Conservation (phyloP, 495 filamentous ascomycete genomes). For the Penicillium waksmanii region DNA sequence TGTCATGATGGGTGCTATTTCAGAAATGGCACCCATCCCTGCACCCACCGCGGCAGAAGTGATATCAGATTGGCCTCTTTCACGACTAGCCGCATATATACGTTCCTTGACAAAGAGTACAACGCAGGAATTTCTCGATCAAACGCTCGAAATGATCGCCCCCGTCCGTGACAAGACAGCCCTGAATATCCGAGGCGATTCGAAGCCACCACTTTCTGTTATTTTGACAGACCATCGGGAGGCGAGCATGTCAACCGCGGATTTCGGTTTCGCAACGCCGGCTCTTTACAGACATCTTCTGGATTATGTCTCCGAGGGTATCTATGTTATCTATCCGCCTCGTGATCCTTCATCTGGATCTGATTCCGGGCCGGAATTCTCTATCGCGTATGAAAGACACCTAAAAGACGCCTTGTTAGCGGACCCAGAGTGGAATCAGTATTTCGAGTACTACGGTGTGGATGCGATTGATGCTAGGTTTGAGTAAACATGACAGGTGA, state of each 20-base stretch:
- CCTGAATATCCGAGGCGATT: slow-evolving; percentile 25
- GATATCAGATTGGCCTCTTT: slow-evolving; percentile 39
- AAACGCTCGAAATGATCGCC: slow-evolving; percentile 34
- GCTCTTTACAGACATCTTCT: slow-evolving; percentile 26
- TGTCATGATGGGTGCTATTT: slow-evolving; percentile 34
- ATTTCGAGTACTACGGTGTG: slow-evolving; percentile 43
- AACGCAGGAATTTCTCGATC: slow-evolving; percentile 31
- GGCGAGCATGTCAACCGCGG: slow-evolving; percentile 21
- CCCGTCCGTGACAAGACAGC: slow-evolving; percentile 41
- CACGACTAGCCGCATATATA: slow-evolving; percentile 40
- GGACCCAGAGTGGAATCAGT: slow-evolving; percentile 43
- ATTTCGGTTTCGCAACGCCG: slow-evolving; percentile 32
- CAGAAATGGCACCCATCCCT: slow-evolving; percentile 8
- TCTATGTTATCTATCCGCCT: slow-evolving; percentile 28
- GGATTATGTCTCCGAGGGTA: slow-evolving; percentile 20
- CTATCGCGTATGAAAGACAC: slow-evolving; percentile 43
- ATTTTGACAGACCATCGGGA: slow-evolving; percentile 34
- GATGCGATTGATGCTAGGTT: neutral
- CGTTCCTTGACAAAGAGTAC: slow-evolving; percentile 41
- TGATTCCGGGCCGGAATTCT: slow-evolving; percentile 46
- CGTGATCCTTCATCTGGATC: neutral
- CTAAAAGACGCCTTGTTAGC: slow-evolving; percentile 36
- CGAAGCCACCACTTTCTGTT: slow-evolving; percentile 24
- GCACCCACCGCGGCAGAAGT: slow-evolving; percentile 32
- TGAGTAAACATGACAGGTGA: too few relatives aligned